These are phyloP conservation scores for Debaryomyces sp. DNA, from an alignment of 1,139 yeast species.

Conservation along the genomic window DNA sequence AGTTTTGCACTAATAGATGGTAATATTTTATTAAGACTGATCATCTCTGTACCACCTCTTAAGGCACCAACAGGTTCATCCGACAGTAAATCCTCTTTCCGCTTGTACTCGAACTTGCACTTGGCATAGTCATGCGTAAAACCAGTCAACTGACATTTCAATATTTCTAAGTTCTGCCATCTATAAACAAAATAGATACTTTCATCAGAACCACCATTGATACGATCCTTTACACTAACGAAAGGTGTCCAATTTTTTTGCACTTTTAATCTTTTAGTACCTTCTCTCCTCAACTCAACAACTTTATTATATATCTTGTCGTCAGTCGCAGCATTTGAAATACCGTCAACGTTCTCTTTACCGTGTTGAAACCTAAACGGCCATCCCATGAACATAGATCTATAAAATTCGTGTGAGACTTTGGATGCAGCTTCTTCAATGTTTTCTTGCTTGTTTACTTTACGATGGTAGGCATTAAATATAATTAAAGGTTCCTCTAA, in stretches of 20 bases:
- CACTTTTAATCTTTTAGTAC: slow-evolving; percentile 12
- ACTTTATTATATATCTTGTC: slow-evolving; percentile 25
- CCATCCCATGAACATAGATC: slow-evolving; percentile 33
- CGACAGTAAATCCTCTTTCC: slow-evolving; percentile 18
- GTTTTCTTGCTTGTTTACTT: slow-evolving; percentile 8
- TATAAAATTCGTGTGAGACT: slow-evolving; percentile 14
- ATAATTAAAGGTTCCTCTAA: slow-evolving; percentile 33
- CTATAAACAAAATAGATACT: slow-evolving; percentile 39
- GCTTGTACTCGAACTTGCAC: slow-evolving; percentile 30
- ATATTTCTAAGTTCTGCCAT: slow-evolving; percentile 29
- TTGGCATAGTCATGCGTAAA: slow-evolving; percentile 11
- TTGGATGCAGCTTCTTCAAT: slow-evolving; percentile 8
- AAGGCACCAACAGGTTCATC: slow-evolving; percentile 30
- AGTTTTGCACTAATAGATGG: neutral
- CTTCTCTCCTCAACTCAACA: slow-evolving; percentile 28
- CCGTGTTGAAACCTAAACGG: slow-evolving; percentile 45
- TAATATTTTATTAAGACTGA: slow-evolving; percentile 22
- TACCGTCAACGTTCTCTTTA: slow-evolving; percentile 30
- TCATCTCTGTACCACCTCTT: slow-evolving; percentile 52
- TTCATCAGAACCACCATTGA: slow-evolving; percentile 12
- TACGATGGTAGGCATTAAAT: slow-evolving; percentile 32
- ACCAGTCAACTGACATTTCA: slow-evolving; percentile 25
- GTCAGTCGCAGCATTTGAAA: slow-evolving; percentile 16
- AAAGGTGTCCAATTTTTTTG: slow-evolving; percentile 53
- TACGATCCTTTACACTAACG: slow-evolving; percentile 26